Percentiles rank a stretch among this genome's conserved stretches.
Conservation (phyloP, 306 rosid genomes). For the Begonia masoniana region DNA sequence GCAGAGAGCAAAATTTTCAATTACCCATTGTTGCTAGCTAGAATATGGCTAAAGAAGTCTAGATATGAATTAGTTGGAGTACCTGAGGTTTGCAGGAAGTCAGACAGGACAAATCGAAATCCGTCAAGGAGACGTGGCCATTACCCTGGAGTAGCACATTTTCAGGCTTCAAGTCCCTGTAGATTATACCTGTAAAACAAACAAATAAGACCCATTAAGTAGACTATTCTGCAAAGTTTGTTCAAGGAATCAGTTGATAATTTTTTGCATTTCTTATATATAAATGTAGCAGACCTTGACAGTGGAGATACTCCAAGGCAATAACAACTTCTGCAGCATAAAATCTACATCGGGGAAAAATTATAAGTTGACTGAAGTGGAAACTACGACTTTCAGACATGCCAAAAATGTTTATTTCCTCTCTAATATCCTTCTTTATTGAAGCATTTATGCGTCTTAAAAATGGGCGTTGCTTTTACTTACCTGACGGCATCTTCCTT, state of each 20-base stretch:
- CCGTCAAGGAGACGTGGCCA: slow-evolving; percentile 79
- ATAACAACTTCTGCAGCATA: slow-evolving; percentile 75
- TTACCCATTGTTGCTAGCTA: not conserved
- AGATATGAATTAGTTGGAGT: slow-evolving; percentile 1
- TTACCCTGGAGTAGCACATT: slow-evolving; percentile 69
- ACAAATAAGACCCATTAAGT: not conserved
- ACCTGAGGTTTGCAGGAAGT: slow-evolving; percentile 94
- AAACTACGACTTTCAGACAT: too few relatives aligned
- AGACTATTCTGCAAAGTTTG: not conserved
- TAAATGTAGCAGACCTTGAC: slow-evolving; percentile 45
- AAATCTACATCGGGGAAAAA: slow-evolving; percentile 34
- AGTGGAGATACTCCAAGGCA: slow-evolving; percentile 97
- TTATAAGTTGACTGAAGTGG: too few relatives aligned
- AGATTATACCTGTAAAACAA: slow-evolving; percentile 61
- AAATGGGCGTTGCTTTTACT: not conserved
- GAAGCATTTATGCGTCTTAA: too few relatives aligned
- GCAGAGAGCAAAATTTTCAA: slow-evolving; percentile 8
- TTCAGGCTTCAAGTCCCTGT: slow-evolving; percentile 95
- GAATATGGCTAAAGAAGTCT: not conserved
- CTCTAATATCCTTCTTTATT: too few relatives aligned
- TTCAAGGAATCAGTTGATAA: not conserved
- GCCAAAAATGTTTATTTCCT: too few relatives aligned
- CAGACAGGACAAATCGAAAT: slow-evolving; percentile 87
- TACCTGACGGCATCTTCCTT: slow-evolving; percentile 92
- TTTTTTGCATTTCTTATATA: not conserved